Conservation (phyloP, 495 filamentous ascomycete genomes). For the Penicillium bovifimosum region DNA sequence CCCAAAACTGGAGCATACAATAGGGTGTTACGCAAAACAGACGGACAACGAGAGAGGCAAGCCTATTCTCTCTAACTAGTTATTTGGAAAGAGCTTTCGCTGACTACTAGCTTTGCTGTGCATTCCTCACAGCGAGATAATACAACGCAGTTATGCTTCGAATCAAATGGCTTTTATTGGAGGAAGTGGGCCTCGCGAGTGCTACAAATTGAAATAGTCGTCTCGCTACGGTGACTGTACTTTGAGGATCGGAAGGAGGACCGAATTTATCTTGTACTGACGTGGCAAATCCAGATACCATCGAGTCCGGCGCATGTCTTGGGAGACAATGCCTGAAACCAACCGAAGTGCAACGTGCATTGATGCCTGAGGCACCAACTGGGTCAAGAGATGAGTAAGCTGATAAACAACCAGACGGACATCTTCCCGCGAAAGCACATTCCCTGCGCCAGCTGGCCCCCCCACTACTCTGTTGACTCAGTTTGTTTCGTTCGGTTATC, state of each 20-base stretch:
- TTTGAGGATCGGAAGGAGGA: not conserved
- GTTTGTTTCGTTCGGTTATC: slow-evolving; percentile 12
- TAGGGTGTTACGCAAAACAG: no score
- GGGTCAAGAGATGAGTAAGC: slow-evolving; percentile 3
- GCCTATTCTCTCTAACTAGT: no score
- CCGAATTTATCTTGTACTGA: not conserved
- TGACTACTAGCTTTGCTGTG: not conserved
- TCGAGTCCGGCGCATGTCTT: not conserved
- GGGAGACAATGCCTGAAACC: not conserved
- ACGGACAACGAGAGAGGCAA: no score
- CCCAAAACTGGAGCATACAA: no score
- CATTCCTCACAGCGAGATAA: no score
- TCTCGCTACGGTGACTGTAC: slow-evolving; percentile 1
- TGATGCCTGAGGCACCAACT: slow-evolving; percentile 8
- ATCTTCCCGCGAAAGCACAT: not conserved
- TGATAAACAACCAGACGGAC: no score
- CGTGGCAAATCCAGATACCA: not conserved
- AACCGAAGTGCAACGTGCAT: no score
- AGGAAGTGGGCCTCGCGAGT: not conserved
- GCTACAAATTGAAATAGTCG: not conserved
- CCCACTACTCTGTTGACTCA: not conserved
- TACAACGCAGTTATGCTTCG: not conserved
- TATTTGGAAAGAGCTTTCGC: no score
- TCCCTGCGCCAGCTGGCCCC: not conserved
- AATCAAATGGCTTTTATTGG: not conserved